Conservation (phyloP, 78 protist species). For the Capsaspora owczarzaki region DNA sequence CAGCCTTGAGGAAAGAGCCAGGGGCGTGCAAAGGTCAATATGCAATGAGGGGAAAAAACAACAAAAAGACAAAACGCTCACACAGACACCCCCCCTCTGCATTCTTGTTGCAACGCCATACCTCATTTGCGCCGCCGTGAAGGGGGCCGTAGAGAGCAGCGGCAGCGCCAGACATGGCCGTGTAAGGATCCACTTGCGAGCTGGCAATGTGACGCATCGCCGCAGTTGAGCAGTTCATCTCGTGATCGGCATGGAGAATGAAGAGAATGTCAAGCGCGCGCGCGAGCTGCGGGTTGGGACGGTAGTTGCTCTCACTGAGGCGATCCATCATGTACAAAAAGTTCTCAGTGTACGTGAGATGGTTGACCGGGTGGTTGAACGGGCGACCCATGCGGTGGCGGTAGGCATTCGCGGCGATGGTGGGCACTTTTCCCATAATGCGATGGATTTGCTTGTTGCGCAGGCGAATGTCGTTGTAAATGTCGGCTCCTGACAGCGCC, state of each 20-base stretch:
- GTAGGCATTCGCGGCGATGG: slow-evolving; percentile 66
- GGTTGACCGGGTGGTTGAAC: slow-evolving; percentile 42
- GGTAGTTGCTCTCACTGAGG: slow-evolving; percentile 11
- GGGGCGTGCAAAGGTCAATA: too few species aligned
- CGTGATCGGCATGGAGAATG: slow-evolving; percentile 74
- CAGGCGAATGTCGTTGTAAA: background rate
- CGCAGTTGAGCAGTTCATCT: slow-evolving; percentile 73
- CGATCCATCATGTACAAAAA: slow-evolving; percentile 56
- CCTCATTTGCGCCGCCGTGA: slow-evolving; percentile 76
- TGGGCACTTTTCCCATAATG: slow-evolving; percentile 58
- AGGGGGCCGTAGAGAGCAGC: slow-evolving; percentile 74
- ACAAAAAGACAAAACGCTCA: too few species aligned
- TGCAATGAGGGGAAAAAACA: too few species aligned
- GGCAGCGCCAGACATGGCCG: slow-evolving; percentile 47
- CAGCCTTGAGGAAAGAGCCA: too few species aligned
- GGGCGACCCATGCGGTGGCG: slow-evolving; percentile 16
- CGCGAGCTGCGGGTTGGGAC: slow-evolving; percentile 31
- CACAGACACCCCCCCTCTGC: too few species aligned
- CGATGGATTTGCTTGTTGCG: slow-evolving; percentile 47
- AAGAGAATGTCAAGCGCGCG: slow-evolving; percentile 60
- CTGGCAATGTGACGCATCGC: slow-evolving; percentile 55
- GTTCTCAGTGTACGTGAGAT: slow-evolving; percentile 40
- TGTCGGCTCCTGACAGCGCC: too few species aligned
- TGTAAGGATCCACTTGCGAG: slow-evolving; percentile 50
- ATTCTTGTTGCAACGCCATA: too few species aligned